phyloP scores from a whole-genome alignment of 2,329 filamentous ascomycete genomes.

The Bipolaris sorokiniana region DNA sequence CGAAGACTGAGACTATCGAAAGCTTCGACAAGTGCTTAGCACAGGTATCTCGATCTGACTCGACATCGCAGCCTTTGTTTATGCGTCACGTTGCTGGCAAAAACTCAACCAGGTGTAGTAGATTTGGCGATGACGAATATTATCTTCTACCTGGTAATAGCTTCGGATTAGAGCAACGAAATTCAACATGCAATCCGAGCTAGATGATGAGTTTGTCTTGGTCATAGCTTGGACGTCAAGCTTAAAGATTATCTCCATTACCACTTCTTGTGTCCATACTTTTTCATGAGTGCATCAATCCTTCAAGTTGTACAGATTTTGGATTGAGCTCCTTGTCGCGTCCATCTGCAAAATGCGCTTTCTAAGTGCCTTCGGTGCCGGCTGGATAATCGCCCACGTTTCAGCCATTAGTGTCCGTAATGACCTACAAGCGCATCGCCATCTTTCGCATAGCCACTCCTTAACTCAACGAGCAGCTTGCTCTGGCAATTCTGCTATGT shows the following conservation, averaged over 20 bases:
- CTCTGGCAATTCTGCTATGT: conserved; percentile 40
- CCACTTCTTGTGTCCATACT: not conserved
- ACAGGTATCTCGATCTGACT: not conserved
- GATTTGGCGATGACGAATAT: not conserved
- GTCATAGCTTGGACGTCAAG: not conserved
- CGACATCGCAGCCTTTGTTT: not conserved
- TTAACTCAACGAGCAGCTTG: conserved; percentile 27
- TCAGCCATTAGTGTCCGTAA: not conserved
- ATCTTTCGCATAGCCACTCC: not conserved
- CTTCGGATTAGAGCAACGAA: not conserved
- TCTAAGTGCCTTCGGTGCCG: not conserved
- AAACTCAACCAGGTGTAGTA: not conserved
- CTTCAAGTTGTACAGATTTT: too few species aligned
- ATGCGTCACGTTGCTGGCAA: not conserved
- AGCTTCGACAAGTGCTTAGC: not conserved
- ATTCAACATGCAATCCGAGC: not conserved
- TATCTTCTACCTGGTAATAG: not conserved
- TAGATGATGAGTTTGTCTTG: not conserved
- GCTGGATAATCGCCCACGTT: not conserved
- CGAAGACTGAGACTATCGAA: not conserved
- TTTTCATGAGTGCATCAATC: not conserved
- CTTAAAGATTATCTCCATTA: not conserved
- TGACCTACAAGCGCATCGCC: not conserved
- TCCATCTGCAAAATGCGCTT: not conserved
- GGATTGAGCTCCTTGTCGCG: too few species aligned